Percentiles rank a stretch among this genome's conserved stretches.
phyloP scores from a whole-genome alignment of 1,139 yeast genomes.

The Hyphopichia pseudoburtonii region DNA sequence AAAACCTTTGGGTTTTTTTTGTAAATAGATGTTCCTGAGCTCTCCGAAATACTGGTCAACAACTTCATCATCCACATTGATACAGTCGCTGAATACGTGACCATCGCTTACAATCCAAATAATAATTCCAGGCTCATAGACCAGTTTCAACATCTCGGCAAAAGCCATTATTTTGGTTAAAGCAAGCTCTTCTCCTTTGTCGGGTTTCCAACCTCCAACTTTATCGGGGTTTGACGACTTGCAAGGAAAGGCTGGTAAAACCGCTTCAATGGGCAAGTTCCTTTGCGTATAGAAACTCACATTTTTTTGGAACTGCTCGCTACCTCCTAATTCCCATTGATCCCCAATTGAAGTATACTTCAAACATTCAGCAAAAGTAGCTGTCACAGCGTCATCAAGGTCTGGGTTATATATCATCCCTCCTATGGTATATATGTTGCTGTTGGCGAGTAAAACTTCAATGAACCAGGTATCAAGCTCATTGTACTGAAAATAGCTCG shows the following conservation, averaged over 20 bases:
- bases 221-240: slow-evolving; percentile 57
- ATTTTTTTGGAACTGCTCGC: slow-evolving; percentile 36
- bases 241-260: slow-evolving; percentile 65
- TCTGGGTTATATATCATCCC: slow-evolving; percentile 1
- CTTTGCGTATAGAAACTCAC: slow-evolving; percentile 51
- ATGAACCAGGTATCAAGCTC: slow-evolving; percentile 38
- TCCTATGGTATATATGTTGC: slow-evolving; percentile 11
- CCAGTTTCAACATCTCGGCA: slow-evolving; percentile 27
- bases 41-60: slow-evolving; percentile 49
- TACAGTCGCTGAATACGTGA: slow-evolving; percentile 65
- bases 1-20: slow-evolving; percentile 23
- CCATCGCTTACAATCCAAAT: slow-evolving; percentile 64
- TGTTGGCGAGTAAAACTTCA: slow-evolving; percentile 22
- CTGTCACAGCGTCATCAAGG: slow-evolving; percentile 20
- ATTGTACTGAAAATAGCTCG: slow-evolving; percentile 19
- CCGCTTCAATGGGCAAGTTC: slow-evolving; percentile 50
- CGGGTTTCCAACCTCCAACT: slow-evolving; percentile 53
- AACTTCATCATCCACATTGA: slow-evolving; percentile 50
- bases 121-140: slow-evolving; percentile 57
- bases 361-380: slow-evolving; percentile 39
- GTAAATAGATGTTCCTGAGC: slow-evolving; percentile 40
- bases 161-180: slow-evolving; percentile 31
- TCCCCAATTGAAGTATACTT: slow-evolving; percentile 50
- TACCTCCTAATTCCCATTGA: slow-evolving; percentile 50
- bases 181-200: slow-evolving; percentile 45